Conservation (phyloP, 139 green algal species). For the Chlorella sp. region DNA sequence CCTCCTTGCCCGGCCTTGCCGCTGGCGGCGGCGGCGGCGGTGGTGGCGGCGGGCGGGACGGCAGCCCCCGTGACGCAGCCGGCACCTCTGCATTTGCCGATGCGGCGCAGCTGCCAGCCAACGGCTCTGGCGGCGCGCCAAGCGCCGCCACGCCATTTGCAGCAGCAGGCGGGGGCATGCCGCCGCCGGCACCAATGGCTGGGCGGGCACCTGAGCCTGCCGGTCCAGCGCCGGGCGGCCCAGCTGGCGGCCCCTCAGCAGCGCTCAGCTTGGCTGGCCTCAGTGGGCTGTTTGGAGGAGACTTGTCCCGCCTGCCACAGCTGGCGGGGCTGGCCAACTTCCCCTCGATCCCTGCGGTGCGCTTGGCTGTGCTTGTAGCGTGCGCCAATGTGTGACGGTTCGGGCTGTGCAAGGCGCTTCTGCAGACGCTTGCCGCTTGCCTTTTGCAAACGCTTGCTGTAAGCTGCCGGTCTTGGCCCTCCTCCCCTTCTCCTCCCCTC, state of each 20-base stretch:
- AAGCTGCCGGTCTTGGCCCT: no score
- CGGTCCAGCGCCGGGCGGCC: not conserved
- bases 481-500: no score
- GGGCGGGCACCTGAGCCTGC: not conserved
- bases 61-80: not conserved
- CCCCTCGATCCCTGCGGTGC: slow-evolving; percentile 42
- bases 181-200: not conserved
- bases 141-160: not conserved
- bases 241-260: not conserved
- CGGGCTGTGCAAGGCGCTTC: no score
- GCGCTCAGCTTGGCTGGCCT: slow-evolving; percentile 33
- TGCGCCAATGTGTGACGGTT: no score
- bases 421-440: no score
- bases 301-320: slow-evolving; percentile 33
- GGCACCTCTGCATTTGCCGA: slow-evolving; percentile 23
- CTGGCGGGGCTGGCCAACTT: slow-evolving; percentile 41
- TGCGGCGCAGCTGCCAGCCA: not conserved
- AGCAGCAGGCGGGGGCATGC: no score
- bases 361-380: no score
- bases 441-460: no score
- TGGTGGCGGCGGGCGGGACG: not conserved
- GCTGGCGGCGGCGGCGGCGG: no score
- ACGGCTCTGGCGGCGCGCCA: not conserved
- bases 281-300: slow-evolving; percentile 31
- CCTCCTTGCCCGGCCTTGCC: not conserved